These are phyloP conservation scores for Nakazawaea siamensis DNA, from an alignment of 805 yeast species.

Conservation along the genomic window DNA sequence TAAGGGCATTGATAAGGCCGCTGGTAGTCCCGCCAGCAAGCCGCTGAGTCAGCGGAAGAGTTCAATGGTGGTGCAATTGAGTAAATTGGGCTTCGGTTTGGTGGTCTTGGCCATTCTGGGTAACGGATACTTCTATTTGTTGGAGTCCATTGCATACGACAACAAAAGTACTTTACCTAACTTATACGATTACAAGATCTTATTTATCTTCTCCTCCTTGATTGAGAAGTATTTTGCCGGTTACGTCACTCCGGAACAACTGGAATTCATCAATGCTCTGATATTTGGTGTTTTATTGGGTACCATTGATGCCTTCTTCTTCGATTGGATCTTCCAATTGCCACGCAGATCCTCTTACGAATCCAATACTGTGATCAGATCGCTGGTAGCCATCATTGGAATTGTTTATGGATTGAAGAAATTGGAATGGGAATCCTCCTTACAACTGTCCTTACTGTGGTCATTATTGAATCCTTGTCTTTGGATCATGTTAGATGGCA, in stretches of 20 bases:
- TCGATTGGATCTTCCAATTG: conserved; percentile 1
- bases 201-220: too few relatives aligned
- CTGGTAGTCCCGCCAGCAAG: conserved; percentile 10
- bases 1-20: conserved; percentile 23
- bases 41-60: too few relatives aligned
- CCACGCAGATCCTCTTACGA: conserved; percentile 9
- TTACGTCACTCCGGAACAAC: conserved; percentile 16
- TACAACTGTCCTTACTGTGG: conserved; percentile 62
- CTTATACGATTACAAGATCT: conserved; percentile 16
- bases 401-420: conserved; percentile 63
- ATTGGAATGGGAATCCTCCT: conserved; percentile 58
- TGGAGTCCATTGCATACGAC: conserved; percentile 37
- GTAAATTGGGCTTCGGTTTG: too few relatives aligned
- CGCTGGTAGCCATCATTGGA: conserved; percentile 59
- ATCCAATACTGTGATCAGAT: conserved; percentile 20
- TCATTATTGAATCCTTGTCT: conserved; percentile 52
- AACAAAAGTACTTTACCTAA: conserved; percentile 18
- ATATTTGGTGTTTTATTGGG: conserved; percentile 55
- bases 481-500: conserved; percentile 60
- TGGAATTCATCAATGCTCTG: conserved; percentile 19
- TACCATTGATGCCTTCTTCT: conserved; percentile 35
- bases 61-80: too few relatives aligned
- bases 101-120: conserved; percentile 34
- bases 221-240: too few relatives aligned
- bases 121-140: conserved; percentile 42